Conservation (phyloP, 495 filamentous ascomycete genomes). For the Tuber microsphaerosporum region DNA sequence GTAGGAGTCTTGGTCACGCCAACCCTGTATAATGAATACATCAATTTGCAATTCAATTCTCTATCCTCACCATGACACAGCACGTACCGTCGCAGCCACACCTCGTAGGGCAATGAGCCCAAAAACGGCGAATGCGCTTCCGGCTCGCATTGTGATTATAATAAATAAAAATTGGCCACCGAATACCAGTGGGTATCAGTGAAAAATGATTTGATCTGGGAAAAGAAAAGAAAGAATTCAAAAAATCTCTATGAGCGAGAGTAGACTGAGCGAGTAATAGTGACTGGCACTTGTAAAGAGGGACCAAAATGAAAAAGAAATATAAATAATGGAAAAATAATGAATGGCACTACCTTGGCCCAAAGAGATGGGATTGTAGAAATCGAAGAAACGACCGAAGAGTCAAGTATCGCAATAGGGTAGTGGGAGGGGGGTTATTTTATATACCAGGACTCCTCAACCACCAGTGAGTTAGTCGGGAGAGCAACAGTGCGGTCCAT, state of each 20-base stretch:
- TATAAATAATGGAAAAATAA: conserved; percentile 47
- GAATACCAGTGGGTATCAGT: conserved; percentile 28
- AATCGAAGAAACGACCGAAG: conserved; percentile 23
- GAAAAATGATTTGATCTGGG: conserved; percentile 33
- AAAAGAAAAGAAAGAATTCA: conserved; percentile 12
- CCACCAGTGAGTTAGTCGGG: background rate
- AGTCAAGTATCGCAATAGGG: background rate
- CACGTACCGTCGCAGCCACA: conserved; percentile 27
- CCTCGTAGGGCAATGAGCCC: conserved; percentile 25
- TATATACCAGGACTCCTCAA: conserved; percentile 13
- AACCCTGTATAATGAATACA: conserved; percentile 40
- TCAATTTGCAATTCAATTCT: background rate
- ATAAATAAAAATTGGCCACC: conserved; percentile 15
- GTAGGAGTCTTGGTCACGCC: conserved; percentile 56
- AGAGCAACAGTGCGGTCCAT: background rate
- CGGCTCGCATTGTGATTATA: conserved; percentile 35
- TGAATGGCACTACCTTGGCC: conserved; percentile 52
- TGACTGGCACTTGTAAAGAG: conserved; percentile 38
- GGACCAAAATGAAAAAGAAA: conserved; percentile 41
- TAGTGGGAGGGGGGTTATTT: conserved; percentile 20
- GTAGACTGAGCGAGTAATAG: conserved; percentile 27
- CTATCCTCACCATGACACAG: background rate
- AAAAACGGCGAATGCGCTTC: conserved; percentile 27
- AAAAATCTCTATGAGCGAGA: conserved; percentile 21
- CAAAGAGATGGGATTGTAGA: conserved; percentile 27